Percentiles rank a stretch among this genome's conserved stretches.
phyloP scores from a whole-genome alignment of 306 rosid genomes.

The Quercus robur region DNA sequence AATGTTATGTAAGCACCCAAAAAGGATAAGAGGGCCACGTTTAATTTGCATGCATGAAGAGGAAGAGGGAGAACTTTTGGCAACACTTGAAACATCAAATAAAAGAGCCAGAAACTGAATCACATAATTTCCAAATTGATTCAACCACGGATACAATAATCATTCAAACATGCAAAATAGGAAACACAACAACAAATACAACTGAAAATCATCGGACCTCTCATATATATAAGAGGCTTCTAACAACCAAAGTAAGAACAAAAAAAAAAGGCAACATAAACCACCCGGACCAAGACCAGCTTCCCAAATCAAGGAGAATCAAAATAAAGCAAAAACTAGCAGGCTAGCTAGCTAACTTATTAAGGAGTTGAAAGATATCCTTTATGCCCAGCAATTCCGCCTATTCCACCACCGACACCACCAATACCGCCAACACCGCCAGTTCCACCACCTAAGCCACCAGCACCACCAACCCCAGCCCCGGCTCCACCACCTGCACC shows the following conservation, averaged over 20 bases:
- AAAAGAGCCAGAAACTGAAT: neutral
- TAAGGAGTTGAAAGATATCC: conserved; percentile 1
- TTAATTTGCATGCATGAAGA: neutral
- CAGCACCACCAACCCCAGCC: conserved; percentile 17
- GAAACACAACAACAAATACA: neutral
- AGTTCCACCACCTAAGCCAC: conserved; percentile 2
- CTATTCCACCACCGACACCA: conserved; percentile 2
- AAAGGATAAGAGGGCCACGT: no score
- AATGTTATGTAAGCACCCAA: no score
- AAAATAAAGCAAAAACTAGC: neutral
- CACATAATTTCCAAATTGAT: neutral
- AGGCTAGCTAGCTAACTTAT: neutral
- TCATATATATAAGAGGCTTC: neutral
- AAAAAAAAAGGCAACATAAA: neutral
- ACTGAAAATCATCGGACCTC: neutral
- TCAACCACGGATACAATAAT: neutral
- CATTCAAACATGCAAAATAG: neutral
- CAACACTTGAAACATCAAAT: neutral
- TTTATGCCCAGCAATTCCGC: conserved; percentile 9
- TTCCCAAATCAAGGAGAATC: neutral
- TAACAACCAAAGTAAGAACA: neutral
- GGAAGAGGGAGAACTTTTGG: neutral
- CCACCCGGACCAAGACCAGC: neutral
- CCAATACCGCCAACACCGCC: neutral
- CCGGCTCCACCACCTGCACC: conserved; percentile 15